Evolutionary conservation across 169 alveolate genomes (phyloP), one percentile per base, ranked within the genome.

Genomic region (Hepatocystis sp.): DNA sequence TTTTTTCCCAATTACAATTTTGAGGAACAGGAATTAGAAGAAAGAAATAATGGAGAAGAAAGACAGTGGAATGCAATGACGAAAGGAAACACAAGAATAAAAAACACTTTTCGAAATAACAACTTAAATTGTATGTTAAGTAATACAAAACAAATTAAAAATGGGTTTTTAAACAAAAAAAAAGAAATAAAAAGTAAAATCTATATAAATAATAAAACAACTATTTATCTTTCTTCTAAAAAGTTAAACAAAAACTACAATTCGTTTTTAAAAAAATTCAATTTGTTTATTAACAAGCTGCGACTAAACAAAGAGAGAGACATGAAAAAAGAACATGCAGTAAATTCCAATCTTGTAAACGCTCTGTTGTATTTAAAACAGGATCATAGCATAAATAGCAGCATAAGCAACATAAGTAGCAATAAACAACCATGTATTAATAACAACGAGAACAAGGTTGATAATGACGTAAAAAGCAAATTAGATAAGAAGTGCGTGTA

Each of bases 361-460:
- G 53, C 85, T 0, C 63, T 67, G 19, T 17, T 52, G 13, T 58
- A 71, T 58, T 71, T 71, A 13, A 51, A 71, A 71, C 21, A 49
- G 44, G 23, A 58, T 17, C 11, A 42, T 19, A 19, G 55, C 21
- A 21, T 5, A 19, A 19, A 44, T 47, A 55, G 44, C n/a, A 67
- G 32, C 36, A 44, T 1, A 2, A 13, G 23, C 21, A 23, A 15
- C 4, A 19, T 23, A n/a, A 56, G 71, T n/a, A n/a, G n/a, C n/a
- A n/a, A n/a, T n/a, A n/a, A n/a, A n/a, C n/a, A n/a, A n/a, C n/a
- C n/a, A n/a, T n/a, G n/a, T n/a, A n/a, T n/a, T n/a, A n/a, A n/a
- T n/a, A n/a, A n/a, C n/a, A n/a, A n/a, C n/a, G n/a, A n/a, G n/a
- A n/a, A n/a, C n/a, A n/a, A n/a, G n/a, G n/a, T n/a, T n/a, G n/a